phyloP scores from a whole-genome alignment of 2,329 filamentous ascomycete species.

The Albophoma yamanashiensis region DNA sequence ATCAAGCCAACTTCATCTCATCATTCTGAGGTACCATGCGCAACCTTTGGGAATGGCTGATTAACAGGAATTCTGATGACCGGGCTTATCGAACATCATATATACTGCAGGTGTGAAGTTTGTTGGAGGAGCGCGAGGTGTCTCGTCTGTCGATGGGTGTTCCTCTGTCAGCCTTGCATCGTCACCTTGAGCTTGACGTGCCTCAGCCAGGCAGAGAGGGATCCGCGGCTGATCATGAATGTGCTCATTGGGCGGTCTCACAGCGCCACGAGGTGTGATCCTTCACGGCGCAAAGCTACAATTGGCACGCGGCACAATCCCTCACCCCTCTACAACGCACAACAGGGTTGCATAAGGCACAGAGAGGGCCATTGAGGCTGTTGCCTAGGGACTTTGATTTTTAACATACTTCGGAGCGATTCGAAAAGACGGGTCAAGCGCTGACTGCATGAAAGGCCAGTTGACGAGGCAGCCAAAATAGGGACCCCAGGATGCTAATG shows the following conservation, averaged over 20 bases:
- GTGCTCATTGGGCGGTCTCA: not conserved
- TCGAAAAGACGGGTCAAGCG: not conserved
- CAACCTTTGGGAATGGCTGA: not conserved
- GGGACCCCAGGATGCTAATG: not conserved
- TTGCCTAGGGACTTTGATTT: not conserved
- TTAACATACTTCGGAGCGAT: not conserved
- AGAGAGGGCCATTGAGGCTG: not conserved
- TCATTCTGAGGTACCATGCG: too few species aligned
- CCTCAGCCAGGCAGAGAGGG: not conserved
- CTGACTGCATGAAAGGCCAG: conserved; percentile 63
- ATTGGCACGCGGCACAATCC: not conserved
- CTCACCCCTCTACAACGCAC: not conserved
- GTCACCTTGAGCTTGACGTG: not conserved
- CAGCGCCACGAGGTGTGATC: not conserved
- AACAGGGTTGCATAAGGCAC: not conserved
- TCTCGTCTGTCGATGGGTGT: not conserved
- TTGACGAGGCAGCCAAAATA: too few species aligned
- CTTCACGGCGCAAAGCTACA: not conserved
- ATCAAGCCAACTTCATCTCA: not conserved
- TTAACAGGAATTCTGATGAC: not conserved
- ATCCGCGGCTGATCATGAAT: not conserved
- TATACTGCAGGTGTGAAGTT: not conserved
- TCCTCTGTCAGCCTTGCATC: not conserved
- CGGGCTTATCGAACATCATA: not conserved
- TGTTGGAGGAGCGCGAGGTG: not conserved